Evolutionary conservation across 2,329 filamentous ascomycete genomes (phyloP), one percentile per base, ranked within the genome.

Genomic region (Lojkania enalia): DNA sequence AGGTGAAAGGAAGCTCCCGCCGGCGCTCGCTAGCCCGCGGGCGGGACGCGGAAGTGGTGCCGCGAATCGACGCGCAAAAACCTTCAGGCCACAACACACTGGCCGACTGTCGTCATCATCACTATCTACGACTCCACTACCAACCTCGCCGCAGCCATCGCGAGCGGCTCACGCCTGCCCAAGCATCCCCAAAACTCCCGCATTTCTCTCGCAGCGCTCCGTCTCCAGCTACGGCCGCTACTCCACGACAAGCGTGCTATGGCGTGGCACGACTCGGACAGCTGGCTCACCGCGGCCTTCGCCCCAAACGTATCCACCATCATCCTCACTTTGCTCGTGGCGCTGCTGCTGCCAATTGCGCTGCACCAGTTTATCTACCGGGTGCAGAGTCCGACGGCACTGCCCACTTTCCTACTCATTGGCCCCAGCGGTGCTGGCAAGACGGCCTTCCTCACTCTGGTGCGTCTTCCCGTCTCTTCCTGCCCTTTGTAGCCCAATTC

Each of bases 401-500:
- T 87, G 19, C 90, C 92, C 38, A 86, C 86, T 5, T 83, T 97
- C 49, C 76, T 96, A 7, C 80, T 96, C 32, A 69, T 91, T 37
- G 94, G 94, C 1, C 90, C 92, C 13, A 85, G 85, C 44, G 87
- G 85, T 52, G 81, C 83, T 38, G 94, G 94, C 61, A 99, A 97
- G 76, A 97, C 94, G 0, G 81, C 88, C 6, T 82, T 97, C 23
- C 74, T 90, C n/a, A 90, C 89, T 16, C 79, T 94, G 57, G 85
- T 87, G 76, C 9, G 30, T 16, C 30, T 33, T 15, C 14, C 30
- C 51, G 73, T 52, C 25, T 16, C 29, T 33, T 33, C 35, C 30
- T 33, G 7, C 30, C 14, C 16, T 15, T 6, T 33, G 30, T 16
- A 15, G 30, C 30, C 11, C 30, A 15, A 9, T 16, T 9, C 14